Percentiles rank a stretch among this genome's conserved stretches.
Evolutionary conservation across 495 filamentous ascomycete species (phyloP).

Genomic region (Oleoguttula mirabilis): DNA sequence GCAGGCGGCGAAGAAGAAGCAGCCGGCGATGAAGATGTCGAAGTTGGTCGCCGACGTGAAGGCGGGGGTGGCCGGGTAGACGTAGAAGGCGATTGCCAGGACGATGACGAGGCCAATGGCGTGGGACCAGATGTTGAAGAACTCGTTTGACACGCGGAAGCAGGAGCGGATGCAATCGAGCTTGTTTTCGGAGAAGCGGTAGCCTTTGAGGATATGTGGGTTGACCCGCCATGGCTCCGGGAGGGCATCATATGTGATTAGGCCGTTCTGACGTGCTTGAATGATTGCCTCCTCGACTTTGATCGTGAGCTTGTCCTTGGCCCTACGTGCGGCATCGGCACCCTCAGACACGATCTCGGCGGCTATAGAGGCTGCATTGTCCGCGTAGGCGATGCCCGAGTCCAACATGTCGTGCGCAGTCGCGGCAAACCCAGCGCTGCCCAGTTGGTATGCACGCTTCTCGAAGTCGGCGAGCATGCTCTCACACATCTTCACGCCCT

Average conservation of each 20-base stretch:
- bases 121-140: conserved; percentile 97
- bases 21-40: conserved; percentile 76
- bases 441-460: conserved; percentile 61
- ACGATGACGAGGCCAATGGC: conserved; percentile 76
- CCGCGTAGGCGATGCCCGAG: conserved; percentile 58
- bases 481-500: conserved; percentile 78
- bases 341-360: conserved; percentile 75
- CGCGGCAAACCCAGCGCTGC: conserved; percentile 32
- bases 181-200: conserved; percentile 85
- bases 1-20: conserved; percentile 95
- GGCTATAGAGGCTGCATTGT: conserved; percentile 61
- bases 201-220: conserved; percentile 79
- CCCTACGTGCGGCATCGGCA: conserved; percentile 63
- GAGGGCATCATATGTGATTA: conserved; percentile 81
- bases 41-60: conserved; percentile 75
- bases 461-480: conserved; percentile 74
- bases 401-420: conserved; percentile 49
- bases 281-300: conserved; percentile 68
- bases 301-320: conserved; percentile 63
- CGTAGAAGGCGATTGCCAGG: conserved; percentile 85
- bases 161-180: conserved; percentile 73
- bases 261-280: conserved; percentile 64
- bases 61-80: conserved; percentile 77
- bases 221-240: conserved; percentile 91
- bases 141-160: conserved; percentile 76